Percentiles rank a stretch among this genome's conserved stretches.
Conservation (phyloP, 176 grass and related monocot species). For the Oryza brachyantha region DNA sequence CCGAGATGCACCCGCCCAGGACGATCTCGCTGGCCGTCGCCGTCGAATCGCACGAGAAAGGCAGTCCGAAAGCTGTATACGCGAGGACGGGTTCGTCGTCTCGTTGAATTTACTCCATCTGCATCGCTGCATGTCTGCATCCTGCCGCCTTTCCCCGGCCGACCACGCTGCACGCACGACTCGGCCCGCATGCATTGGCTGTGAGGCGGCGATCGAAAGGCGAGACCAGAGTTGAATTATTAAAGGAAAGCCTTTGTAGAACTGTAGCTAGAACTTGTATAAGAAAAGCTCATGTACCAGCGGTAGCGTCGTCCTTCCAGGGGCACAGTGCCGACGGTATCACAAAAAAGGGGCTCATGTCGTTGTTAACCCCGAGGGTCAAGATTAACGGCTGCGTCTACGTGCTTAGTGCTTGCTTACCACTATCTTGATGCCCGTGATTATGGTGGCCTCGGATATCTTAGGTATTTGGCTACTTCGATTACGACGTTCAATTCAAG, state of each 20-base stretch:
- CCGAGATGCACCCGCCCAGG: too few species aligned
- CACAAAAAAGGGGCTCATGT: not conserved
- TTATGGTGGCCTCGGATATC: constrained; percentile 15
- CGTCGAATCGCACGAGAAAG: not conserved
- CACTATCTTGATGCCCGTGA: constrained; percentile 33
- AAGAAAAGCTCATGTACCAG: too few species aligned
- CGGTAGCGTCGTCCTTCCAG: too few species aligned
- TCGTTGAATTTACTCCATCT: not conserved
- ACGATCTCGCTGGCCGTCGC: too few species aligned
- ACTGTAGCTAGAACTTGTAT: too few species aligned
- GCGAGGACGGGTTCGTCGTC: not conserved
- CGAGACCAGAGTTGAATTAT: not conserved
- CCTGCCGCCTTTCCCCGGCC: not conserved
- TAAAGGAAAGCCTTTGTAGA: not conserved
- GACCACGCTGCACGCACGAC: not conserved
- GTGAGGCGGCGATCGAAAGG: not conserved
- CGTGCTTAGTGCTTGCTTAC: constrained; percentile 11
- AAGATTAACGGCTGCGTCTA: constrained; percentile 17
- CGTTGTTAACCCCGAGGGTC: constrained; percentile 7
- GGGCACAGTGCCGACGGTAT: not conserved
- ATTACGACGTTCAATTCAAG: constrained; percentile 24
- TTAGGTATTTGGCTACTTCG: not conserved
- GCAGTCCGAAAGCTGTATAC: not conserved
- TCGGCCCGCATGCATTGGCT: not conserved
- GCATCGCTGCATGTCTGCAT: not conserved